Percentiles rank a stretch among this genome's conserved stretches.
Evolutionary conservation across 208 protist species (phyloP).

Genomic region (Trypanosoma melophagium): DNA sequence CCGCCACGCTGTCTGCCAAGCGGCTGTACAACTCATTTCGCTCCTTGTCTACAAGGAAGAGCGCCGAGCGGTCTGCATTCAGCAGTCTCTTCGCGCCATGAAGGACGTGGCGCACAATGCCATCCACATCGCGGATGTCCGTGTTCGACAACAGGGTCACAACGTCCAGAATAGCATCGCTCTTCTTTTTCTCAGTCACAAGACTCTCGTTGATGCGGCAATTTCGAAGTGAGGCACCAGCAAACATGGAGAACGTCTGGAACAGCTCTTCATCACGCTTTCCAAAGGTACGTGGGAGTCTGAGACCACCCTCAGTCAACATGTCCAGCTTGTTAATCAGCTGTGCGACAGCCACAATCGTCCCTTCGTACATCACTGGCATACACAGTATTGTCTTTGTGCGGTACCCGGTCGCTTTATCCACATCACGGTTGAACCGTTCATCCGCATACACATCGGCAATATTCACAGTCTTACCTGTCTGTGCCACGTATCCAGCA

Average conservation of each 20-base stretch:
- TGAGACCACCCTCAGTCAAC: slow-evolving; percentile 53
- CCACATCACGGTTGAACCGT: slow-evolving; percentile 64
- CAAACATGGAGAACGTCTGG: slow-evolving; percentile 70
- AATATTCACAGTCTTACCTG: slow-evolving; percentile 62
- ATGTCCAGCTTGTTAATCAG: slow-evolving; percentile 79
- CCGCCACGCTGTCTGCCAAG: slow-evolving; percentile 62
- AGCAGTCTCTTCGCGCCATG: slow-evolving; percentile 73
- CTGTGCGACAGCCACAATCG: slow-evolving; percentile 73
- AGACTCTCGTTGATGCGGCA: slow-evolving; percentile 68
- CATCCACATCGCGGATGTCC: slow-evolving; percentile 73
- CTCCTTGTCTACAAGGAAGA: slow-evolving; percentile 84
- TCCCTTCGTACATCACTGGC: slow-evolving; percentile 64
- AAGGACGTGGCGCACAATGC: slow-evolving; percentile 67
- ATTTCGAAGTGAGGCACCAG: slow-evolving; percentile 68
- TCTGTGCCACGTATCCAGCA: slow-evolving; percentile 63
- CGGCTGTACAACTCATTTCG: slow-evolving; percentile 79
- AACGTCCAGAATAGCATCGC: slow-evolving; percentile 66
- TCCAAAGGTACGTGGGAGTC: slow-evolving; percentile 47
- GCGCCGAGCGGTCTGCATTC: slow-evolving; percentile 62
- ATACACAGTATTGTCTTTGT: slow-evolving; percentile 75
- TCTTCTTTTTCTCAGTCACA: slow-evolving; percentile 67
- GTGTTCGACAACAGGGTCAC: slow-evolving; percentile 73
- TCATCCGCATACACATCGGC: slow-evolving; percentile 68
- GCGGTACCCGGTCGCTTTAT: slow-evolving; percentile 70
- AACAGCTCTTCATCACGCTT: slow-evolving; percentile 70